Percentiles rank a stretch among this genome's conserved stretches.
Evolutionary conservation across 306 rosid genomes (phyloP).

Genomic region (Sicyos baderoa): DNA sequence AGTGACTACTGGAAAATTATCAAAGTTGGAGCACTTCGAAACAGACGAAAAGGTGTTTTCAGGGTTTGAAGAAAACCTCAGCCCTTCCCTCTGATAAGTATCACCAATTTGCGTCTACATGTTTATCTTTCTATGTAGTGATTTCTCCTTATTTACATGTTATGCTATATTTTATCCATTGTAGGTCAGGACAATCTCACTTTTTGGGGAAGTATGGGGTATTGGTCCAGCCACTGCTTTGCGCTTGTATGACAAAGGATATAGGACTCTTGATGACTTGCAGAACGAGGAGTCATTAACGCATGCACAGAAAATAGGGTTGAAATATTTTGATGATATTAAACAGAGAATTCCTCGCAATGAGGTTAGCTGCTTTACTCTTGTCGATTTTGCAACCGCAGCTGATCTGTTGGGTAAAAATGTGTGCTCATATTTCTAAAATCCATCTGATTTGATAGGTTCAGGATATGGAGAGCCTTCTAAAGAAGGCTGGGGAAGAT

Average conservation of each 20-base stretch:
- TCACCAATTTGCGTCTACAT: not conserved
- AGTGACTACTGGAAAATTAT: constrained; percentile 70
- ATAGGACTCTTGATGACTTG: constrained; percentile 67
- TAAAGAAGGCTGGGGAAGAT: constrained; percentile 65
- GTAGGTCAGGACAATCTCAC: constrained; percentile 66
- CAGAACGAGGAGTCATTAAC: constrained; percentile 52
- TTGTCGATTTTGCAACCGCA: constrained; percentile 9
- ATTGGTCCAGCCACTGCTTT: constrained; percentile 87
- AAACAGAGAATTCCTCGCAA: constrained; percentile 69
- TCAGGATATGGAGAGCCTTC: constrained; percentile 65
- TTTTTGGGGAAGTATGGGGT: constrained; percentile 97
- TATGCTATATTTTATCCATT: constrained; percentile 16
- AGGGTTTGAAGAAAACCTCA: constrained; percentile 19
- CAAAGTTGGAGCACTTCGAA: constrained; percentile 82
- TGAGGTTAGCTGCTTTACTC: constrained; percentile 46
- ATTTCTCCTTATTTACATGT: not conserved
- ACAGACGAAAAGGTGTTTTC: constrained; percentile 75
- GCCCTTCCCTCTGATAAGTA: not conserved
- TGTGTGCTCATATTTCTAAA: not conserved
- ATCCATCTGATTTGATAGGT: constrained; percentile 43
- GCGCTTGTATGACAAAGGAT: constrained; percentile 79
- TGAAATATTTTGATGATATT: constrained; percentile 85
- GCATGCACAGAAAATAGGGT: constrained; percentile 70
- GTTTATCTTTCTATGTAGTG: not conserved
- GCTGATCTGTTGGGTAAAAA: not conserved